phyloP scores from a whole-genome alignment of 2,329 filamentous ascomycete species.

The Salinomyces thailandicus region DNA sequence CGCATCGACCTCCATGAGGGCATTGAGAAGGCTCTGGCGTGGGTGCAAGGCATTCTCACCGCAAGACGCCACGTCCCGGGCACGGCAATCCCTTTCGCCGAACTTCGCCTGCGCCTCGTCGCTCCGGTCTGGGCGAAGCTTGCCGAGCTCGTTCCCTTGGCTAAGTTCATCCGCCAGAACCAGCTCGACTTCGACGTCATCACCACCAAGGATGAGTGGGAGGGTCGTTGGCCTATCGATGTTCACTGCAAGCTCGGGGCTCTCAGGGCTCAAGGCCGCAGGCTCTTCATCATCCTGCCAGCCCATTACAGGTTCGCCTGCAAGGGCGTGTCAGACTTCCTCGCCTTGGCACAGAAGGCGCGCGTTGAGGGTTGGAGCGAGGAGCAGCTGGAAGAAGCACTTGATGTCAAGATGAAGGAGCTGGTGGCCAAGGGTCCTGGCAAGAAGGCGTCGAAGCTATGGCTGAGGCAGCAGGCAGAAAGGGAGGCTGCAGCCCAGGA shows the following conservation, averaged over 20 bases:
- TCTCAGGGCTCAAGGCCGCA: too few species aligned
- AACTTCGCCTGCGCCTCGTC: neutral
- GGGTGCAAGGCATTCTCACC: neutral
- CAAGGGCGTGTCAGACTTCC: neutral
- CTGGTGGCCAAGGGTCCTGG: neutral
- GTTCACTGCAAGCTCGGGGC: too few species aligned
- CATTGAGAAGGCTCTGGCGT: neutral
- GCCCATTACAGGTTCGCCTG: neutral
- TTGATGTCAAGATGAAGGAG: neutral
- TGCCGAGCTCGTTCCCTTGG: neutral
- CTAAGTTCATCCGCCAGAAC: neutral
- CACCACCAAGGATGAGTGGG: neutral
- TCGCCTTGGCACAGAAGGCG: neutral
- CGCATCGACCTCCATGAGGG: neutral
- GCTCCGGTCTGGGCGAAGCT: neutral
- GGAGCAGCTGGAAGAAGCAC: neutral
- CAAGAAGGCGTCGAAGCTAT: neutral
- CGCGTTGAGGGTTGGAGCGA: neutral
- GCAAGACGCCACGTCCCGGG: too few species aligned
- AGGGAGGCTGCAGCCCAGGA: too few species aligned
- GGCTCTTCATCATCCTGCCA: neutral
- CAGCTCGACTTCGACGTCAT: neutral
- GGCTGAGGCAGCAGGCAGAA: neutral
- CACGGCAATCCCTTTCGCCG: neutral
- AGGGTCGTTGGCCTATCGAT: neutral